Evolutionary conservation across 331 rosid genomes (phyloP).

Genomic region (Dryas integrifolia): DNA sequence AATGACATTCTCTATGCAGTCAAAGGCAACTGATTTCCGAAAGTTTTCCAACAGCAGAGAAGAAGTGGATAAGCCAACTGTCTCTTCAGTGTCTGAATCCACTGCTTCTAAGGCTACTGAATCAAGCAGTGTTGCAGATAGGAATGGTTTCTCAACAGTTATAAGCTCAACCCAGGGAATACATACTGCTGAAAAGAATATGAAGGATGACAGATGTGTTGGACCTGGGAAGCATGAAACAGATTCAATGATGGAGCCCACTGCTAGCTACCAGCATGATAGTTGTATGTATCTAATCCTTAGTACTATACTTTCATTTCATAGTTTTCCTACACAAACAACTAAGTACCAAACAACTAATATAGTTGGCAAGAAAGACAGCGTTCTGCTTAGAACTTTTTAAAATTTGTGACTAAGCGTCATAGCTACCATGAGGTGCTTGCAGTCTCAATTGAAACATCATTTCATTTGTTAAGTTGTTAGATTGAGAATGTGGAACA

Average conservation of each 20-base stretch:
- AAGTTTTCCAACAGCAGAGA: constrained; percentile 58
- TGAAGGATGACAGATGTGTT: constrained; percentile 39
- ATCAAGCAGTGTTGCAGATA: constrained; percentile 46
- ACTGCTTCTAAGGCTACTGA: constrained; percentile 52
- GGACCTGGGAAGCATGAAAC: constrained; percentile 47
- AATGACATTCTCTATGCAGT: constrained; percentile 54
- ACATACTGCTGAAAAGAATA: constrained; percentile 41
- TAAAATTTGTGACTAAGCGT: not conserved
- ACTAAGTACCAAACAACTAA: too few relatives aligned
- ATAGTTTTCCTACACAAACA: not conserved
- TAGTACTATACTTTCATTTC: constrained; percentile 5
- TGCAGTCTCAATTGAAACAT: not conserved
- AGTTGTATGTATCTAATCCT: constrained; percentile 35
- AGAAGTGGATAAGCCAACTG: constrained; percentile 63
- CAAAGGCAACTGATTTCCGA: constrained; percentile 65
- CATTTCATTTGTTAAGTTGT: not conserved
- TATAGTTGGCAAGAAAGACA: too few relatives aligned
- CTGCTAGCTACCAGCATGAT: constrained; percentile 37
- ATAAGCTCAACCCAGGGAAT: constrained; percentile 56
- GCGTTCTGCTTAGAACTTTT: not conserved
- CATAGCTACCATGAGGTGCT: not conserved
- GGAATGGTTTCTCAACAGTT: constrained; percentile 50
- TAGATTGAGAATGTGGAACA: not conserved
- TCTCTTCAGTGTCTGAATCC: constrained; percentile 55
- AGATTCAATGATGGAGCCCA: constrained; percentile 35